These are phyloP conservation scores for Pseudotsuga menziesii DNA, from an alignment of 75 land plant species.

Conservation along the genomic window DNA sequence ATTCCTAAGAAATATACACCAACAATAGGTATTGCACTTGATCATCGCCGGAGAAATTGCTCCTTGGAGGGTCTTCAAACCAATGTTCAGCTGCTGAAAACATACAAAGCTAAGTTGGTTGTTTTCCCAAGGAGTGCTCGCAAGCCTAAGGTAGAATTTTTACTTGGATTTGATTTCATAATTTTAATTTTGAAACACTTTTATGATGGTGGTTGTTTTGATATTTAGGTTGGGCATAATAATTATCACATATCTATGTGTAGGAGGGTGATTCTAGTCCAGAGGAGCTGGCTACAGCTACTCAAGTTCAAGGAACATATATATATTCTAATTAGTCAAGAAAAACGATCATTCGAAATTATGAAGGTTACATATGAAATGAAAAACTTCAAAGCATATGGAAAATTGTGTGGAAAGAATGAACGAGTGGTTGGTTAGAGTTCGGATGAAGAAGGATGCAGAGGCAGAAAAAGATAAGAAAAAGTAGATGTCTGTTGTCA, in stretches of 20 bases:
- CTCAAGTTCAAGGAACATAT: conserved; percentile 53
- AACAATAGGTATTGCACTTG: conserved; percentile 74
- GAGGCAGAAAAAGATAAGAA: conserved; percentile 76
- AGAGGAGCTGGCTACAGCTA: conserved; percentile 62
- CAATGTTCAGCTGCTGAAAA: conserved; percentile 73
- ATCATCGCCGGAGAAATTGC: conserved; percentile 63
- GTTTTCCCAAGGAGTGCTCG: conserved; percentile 69
- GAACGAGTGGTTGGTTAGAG: conserved; percentile 51
- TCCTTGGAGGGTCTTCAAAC: conserved; percentile 75
- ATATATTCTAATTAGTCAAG: conserved; percentile 53
- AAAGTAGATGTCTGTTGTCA: conserved; percentile 20
- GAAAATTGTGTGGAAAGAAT: conserved; percentile 54
- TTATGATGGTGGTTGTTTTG: too few relatives aligned
- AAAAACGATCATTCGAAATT: conserved; percentile 54
- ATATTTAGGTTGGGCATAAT: too few relatives aligned
- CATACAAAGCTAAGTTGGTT: conserved; percentile 77
- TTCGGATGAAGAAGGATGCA: conserved; percentile 55
- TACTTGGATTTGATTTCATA: too few relatives aligned
- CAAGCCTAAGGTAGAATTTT: conserved; percentile 45
- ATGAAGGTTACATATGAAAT: conserved; percentile 63
- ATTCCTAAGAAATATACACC: conserved; percentile 70
- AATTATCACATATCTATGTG: neutral
- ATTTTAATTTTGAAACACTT: too few relatives aligned
- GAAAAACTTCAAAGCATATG: conserved; percentile 58
- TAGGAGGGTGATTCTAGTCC: conserved; percentile 66